A percentile compares a stretch with the other conserved stretches of the same genome.
phyloP scores from a whole-genome alignment of 176 grass and related monocot species.

The Cenchrus fungigraminus region DNA sequence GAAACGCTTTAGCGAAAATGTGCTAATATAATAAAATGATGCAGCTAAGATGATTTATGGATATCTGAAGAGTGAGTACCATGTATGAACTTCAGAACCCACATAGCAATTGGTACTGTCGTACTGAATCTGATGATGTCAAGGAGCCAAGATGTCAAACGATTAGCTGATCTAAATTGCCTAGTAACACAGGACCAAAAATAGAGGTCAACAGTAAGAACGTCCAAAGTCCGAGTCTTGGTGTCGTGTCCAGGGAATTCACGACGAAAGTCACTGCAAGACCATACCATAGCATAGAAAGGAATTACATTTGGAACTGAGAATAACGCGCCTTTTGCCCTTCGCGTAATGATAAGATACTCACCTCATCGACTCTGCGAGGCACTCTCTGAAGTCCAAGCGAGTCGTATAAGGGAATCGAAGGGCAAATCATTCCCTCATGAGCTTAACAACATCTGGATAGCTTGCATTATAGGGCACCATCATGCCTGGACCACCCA shows the following conservation, averaged over 20 bases:
- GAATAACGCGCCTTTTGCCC: too few species aligned
- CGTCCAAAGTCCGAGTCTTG: neutral
- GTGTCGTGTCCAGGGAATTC: neutral
- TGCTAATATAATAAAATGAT: neutral
- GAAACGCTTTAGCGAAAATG: too few species aligned
- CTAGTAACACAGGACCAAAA: neutral
- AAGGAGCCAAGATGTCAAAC: neutral
- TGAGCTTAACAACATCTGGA: neutral
- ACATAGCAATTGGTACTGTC: neutral
- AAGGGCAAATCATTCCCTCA: constrained; percentile 21
- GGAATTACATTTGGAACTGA: too few species aligned
- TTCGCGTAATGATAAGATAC: too few species aligned
- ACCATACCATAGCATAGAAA: too few species aligned
- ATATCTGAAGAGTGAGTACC: neutral
- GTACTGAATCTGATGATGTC: too few species aligned
- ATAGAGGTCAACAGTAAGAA: neutral
- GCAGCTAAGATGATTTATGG: too few species aligned
- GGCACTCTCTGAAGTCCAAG: neutral
- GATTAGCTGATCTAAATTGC: neutral
- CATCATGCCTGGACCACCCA: neutral
- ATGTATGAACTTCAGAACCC: neutral
- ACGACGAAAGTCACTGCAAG: neutral
- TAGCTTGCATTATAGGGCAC: neutral
- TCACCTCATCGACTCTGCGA: rapidly evolving
- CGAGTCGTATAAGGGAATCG: neutral